Base-by-base conservation (phyloP, 2,329 filamentous ascomycete species). In the Botrytis galanthina region DNA sequence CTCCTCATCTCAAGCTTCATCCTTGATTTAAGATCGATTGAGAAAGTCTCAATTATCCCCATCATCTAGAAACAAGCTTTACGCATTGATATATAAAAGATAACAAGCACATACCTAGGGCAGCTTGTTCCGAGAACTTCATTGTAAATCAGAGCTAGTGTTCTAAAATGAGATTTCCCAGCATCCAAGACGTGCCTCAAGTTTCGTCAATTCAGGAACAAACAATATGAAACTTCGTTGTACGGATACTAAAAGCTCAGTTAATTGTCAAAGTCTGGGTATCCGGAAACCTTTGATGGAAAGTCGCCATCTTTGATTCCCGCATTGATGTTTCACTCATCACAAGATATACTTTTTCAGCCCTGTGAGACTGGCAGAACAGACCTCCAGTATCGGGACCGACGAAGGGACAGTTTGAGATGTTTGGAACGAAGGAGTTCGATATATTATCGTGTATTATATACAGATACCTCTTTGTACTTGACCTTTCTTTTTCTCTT, bases 201-300 rank as follows among this genome's bases (percentile, higher is more conserved):
- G 6, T 37, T 61, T 37, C 32, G 35, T 3, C 59, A 61, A 37
- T 39, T 6, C 22, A 16, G 12, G 10, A 37, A 61, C 32, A 5
- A 5, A 61, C 10, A 32, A 0, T 32, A 44, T 44, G 2, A 44
- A 63, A 22, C 16, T 12, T 14, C 0, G 16, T 46, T 22, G 10
- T n/a, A 70, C 29, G 32, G 10, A 22, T 26, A 29, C n/a, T 16
- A n/a, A 42, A 70, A 37, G n/a, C 57, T 62, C 20, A 22, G 5
- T 16, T 26, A 8, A 8, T 12, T 62, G 42, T 62, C 57, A 71
- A 71, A 71, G 29, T 71, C 57, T 71, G 22, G 32, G 42, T 32
- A n/a, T 51, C 69, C 8, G 57, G 37, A 71, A 62, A 16, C 14
- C 1, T n/a, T 44, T 18, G 26, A 35, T 7, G 6, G 18, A 35